Percentiles rank a stretch among this genome's conserved stretches.
These are phyloP conservation scores for Alliaria petiolata DNA, from an alignment of 345 rosid genomes.

Conservation along the genomic window DNA sequence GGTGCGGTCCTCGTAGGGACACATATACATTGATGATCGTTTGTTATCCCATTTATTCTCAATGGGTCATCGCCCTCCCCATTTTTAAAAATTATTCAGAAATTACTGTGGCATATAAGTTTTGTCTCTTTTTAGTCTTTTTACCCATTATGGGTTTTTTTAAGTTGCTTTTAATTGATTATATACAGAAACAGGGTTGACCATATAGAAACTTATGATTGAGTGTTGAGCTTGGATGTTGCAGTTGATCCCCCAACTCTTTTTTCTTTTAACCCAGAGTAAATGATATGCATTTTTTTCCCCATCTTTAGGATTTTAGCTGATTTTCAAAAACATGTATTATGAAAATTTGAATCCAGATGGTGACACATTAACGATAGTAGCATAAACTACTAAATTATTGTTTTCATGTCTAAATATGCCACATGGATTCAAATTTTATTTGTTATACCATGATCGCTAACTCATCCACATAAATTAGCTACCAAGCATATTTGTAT, in stretches of 20 bases:
- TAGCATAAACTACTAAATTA: not conserved
- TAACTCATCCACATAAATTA: not conserved
- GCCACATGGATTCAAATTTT: too few relatives aligned
- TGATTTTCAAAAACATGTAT: too few relatives aligned
- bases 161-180: not conserved
- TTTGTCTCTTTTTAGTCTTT: not conserved
- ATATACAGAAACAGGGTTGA: not conserved
- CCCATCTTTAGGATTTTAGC: not conserved
- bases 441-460: not conserved
- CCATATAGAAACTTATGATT: slow-evolving; percentile 10
- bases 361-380: not conserved
- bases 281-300: not conserved
- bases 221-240: slow-evolving; percentile 4
- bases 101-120: not conserved
- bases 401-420: not conserved
- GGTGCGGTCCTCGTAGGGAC: slow-evolving; percentile 38
- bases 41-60: slow-evolving; percentile 14
- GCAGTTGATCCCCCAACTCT: not conserved
- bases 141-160: not conserved
- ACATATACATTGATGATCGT: slow-evolving; percentile 26
- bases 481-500: not conserved
- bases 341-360: not conserved
- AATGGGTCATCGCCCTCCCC: slow-evolving; percentile 1
- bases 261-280: not conserved
- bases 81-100: not conserved